phyloP scores from a whole-genome alignment of 2,329 filamentous ascomycete genomes.

The Talaromyces amestolkiae region DNA sequence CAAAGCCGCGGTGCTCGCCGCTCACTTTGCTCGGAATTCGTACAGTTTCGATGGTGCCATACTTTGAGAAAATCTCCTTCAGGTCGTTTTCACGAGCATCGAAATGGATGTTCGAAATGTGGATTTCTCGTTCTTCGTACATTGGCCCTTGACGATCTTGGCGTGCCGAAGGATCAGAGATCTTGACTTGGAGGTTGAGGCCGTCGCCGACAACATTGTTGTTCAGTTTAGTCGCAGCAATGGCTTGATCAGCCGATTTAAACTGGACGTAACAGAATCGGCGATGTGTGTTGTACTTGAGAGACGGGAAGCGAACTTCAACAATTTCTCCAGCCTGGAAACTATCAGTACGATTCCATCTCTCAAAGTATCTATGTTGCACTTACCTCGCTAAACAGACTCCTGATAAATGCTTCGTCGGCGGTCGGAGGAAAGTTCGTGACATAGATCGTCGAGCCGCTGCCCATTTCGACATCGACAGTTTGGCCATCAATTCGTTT shows the following conservation, averaged over 20 bases:
- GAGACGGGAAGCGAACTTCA: slow-evolving; percentile 82
- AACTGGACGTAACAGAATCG: slow-evolving; percentile 98
- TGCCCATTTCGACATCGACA: slow-evolving; percentile 71
- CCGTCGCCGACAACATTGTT: slow-evolving; percentile 66
- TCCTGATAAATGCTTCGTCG: slow-evolving; percentile 52
- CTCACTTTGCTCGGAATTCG: slow-evolving; percentile 67
- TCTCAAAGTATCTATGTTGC: not conserved
- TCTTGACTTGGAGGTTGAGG: slow-evolving; percentile 70
- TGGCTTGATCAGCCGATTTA: slow-evolving; percentile 63
- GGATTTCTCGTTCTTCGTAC: slow-evolving; percentile 84
- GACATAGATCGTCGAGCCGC: slow-evolving; percentile 79
- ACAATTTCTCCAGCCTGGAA: slow-evolving; percentile 72
- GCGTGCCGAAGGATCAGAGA: slow-evolving; percentile 77
- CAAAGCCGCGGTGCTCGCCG: slow-evolving; percentile 72
- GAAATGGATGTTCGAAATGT: slow-evolving; percentile 67
- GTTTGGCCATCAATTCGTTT: slow-evolving; percentile 73
- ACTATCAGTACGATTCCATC: slow-evolving; percentile 17
- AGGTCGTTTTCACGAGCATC: slow-evolving; percentile 66
- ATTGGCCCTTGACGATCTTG: slow-evolving; percentile 76
- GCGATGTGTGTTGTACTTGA: slow-evolving; percentile 83
- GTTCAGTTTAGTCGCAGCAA: slow-evolving; percentile 70
- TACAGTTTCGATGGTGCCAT: slow-evolving; percentile 70
- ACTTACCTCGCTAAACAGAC: slow-evolving; percentile 55
- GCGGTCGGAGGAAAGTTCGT: slow-evolving; percentile 74
- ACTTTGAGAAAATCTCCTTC: slow-evolving; percentile 67